Conservation (phyloP, 1,139 yeast species). For the Nakaseomyces bracarensis region DNA sequence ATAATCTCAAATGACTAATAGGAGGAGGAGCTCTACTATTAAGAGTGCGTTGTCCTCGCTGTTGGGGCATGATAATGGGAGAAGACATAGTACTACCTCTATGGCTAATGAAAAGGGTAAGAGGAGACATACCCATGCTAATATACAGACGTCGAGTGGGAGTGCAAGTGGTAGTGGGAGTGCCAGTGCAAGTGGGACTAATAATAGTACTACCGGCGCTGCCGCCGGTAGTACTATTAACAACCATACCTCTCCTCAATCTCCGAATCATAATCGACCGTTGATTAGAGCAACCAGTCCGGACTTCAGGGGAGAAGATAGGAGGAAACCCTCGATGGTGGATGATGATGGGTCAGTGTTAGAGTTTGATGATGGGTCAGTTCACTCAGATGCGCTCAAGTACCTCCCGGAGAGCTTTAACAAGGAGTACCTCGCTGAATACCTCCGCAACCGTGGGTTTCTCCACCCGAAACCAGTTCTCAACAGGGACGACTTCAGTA, state of each 20-base stretch:
- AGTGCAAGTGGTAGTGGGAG: background rate
- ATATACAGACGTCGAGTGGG: background rate
- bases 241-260: too few species aligned
- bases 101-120: background rate
- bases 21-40: slow-evolving; percentile 20
- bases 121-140: background rate
- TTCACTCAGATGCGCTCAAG: slow-evolving; percentile 1
- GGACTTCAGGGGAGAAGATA: background rate
- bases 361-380: slow-evolving; percentile 9
- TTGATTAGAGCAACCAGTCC: slow-evolving; percentile 1
- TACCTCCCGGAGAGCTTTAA: slow-evolving; percentile 9
- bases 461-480: slow-evolving; percentile 17
- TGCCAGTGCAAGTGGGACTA: background rate
- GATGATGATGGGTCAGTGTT: slow-evolving; percentile 5
- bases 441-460: slow-evolving; percentile 26
- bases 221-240: too few species aligned
- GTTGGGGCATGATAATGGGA: slow-evolving; percentile 8
- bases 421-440: slow-evolving; percentile 18
- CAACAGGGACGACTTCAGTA: slow-evolving; percentile 13
- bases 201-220: too few species aligned
- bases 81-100: slow-evolving; percentile 2
- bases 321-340: too few species aligned
- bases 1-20: slow-evolving; percentile 3
- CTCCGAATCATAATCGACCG: too few species aligned
- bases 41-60: slow-evolving; percentile 23